phyloP scores from a whole-genome alignment of 768 basidiomycete genomes.

The Candolleomyces efflorescens region DNA sequence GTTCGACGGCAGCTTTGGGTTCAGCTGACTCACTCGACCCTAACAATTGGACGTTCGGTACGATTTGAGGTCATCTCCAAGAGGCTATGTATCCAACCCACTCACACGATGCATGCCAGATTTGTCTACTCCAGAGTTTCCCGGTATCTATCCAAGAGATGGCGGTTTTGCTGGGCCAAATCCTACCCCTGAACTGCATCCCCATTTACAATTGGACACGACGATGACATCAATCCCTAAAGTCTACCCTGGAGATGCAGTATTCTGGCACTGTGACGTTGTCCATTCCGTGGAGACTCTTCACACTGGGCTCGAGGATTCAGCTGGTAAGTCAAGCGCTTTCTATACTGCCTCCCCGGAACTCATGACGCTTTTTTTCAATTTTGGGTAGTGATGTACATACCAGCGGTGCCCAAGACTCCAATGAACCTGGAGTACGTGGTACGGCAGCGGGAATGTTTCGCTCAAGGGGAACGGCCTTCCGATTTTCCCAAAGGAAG shows the following conservation, averaged over 20 bases:
- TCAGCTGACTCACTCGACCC: slow-evolving; percentile 41
- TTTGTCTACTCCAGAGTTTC: slow-evolving; percentile 38
- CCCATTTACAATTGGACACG: slow-evolving; percentile 57
- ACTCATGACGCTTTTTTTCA: slow-evolving; percentile 3
- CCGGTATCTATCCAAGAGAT: slow-evolving; percentile 39
- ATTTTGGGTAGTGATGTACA: slow-evolving; percentile 61
- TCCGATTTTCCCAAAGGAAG: slow-evolving; percentile 63
- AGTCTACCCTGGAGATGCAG: slow-evolving; percentile 73
- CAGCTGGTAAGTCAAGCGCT: slow-evolving; percentile 39
- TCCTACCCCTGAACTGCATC: slow-evolving; percentile 55
- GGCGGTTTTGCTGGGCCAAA: slow-evolving; percentile 39
- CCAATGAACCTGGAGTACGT: slow-evolving; percentile 59
- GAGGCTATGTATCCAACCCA: neutral
- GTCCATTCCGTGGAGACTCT: slow-evolving; percentile 46
- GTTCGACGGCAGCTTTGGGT: slow-evolving; percentile 35
- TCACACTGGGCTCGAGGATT: slow-evolving; percentile 52
- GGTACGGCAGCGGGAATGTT: slow-evolving; percentile 55
- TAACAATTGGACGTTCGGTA: slow-evolving; percentile 55
- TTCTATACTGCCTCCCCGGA: neutral
- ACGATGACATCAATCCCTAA: slow-evolving; percentile 70
- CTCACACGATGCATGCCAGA: neutral
- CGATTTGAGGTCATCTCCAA: neutral
- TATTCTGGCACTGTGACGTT: slow-evolving; percentile 72
- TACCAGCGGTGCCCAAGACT: slow-evolving; percentile 66
- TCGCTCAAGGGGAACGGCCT: slow-evolving; percentile 55